phyloP scores from a whole-genome alignment of 2,329 filamentous ascomycete genomes.

The Trichoderma semiorbis region DNA sequence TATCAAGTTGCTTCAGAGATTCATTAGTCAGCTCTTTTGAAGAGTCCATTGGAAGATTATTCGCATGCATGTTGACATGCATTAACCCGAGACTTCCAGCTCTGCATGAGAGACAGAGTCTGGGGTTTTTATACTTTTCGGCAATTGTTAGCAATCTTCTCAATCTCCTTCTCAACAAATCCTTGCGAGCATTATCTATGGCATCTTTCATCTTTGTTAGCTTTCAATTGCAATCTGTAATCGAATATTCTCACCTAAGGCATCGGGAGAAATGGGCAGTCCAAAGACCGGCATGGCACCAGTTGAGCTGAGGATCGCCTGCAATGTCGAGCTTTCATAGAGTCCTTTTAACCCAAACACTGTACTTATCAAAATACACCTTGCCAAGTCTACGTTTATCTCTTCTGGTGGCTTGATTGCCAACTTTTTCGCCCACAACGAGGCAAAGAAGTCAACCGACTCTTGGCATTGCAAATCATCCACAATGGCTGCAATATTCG shows the following conservation, averaged over 20 bases:
- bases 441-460: slow-evolving; percentile 18
- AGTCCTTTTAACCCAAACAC: neutral
- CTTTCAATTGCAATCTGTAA: neutral
- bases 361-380: slow-evolving; percentile 17
- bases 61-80: neutral
- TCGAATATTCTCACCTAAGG: neutral
- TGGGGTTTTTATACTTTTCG: neutral
- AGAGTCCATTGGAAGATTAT: neutral
- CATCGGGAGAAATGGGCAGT: neutral
- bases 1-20: neutral
- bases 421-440: slow-evolving; percentile 17
- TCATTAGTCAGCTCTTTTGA: neutral
- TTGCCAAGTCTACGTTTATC: neutral
- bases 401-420: neutral
- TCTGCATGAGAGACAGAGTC: neutral
- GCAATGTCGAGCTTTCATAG: neutral
- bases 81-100: neutral
- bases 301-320: neutral
- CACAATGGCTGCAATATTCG: slow-evolving; percentile 20
- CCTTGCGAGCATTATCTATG: neutral
- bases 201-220: neutral
- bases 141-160: neutral
- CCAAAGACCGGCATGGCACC: neutral
- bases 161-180: neutral
- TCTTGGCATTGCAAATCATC: slow-evolving; percentile 23